Base-by-base conservation (phyloP, 345 rosid species). In the Sisymbrium altissimum region DNA sequence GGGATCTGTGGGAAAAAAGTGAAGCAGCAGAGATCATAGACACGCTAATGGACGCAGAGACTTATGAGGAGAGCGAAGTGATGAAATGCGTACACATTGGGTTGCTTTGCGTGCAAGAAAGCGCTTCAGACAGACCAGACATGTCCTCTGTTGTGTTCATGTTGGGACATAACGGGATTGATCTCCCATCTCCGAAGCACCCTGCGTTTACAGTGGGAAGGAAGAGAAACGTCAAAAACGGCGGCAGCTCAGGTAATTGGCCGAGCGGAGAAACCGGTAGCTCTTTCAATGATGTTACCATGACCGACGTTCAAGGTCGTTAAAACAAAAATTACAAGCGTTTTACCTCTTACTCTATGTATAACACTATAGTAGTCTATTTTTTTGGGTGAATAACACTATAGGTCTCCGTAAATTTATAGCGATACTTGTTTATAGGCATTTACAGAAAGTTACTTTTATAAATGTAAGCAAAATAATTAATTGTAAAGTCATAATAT, bases 21-120 rank as follows among this genome's bases (percentile, higher is more conserved):
- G 80, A 14, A 41, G 76, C 71, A 6, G 1, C 38, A 55, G 79
- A 79, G 62, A 52, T 85, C 38, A 69, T 78, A 7, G 92, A 88
- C 33, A 36, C 62, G 0, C 14, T 74, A 29, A 35, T 85, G 44
- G 66, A 18, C 9, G 48, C 12, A 4, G 77, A 71, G 7, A 70
- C 81, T 3, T 80, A 52, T 43, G 58, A 75, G 2, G 43, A 27
- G 7, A 19, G 61, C 7, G 88, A 89, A 69, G 76, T 81, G 1
- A 13, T 40, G 72, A 85, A 82, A 55, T 88, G 90, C 73, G 64
- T 89, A 67, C 44, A 58, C 66, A 40, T 23, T 3, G 86, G 32
- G 70, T 68, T 53, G 82, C 82, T 49, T 48, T 58, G 96, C 14
- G 87, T 86, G 44, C 93, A 90, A 84, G 92, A 88, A 68, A 53